Evolutionary conservation across 75 land plant species (phyloP).

Genomic region (Larix kaempferi): DNA sequence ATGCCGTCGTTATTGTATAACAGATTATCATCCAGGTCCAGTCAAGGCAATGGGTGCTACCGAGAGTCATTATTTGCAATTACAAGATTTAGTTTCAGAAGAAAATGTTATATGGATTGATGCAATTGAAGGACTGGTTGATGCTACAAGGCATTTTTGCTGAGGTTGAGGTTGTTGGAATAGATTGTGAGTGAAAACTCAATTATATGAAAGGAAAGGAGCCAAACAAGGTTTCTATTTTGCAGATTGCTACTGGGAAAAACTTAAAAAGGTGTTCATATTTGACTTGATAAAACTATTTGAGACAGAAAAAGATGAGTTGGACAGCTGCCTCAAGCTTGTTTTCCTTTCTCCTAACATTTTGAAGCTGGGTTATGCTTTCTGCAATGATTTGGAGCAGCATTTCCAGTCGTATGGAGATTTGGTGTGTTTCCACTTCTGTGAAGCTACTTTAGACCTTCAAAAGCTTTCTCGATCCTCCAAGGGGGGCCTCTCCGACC

Average conservation of each 20-base stretch:
- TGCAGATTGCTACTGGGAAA: conserved; percentile 71
- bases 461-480: conserved; percentile 52
- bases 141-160: conserved; percentile 2
- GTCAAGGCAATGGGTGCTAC: background rate
- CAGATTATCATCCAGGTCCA: no score
- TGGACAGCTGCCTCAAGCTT: conserved; percentile 50
- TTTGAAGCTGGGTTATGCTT: conserved; percentile 52
- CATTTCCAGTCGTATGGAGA: conserved; percentile 54
- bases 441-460: conserved; percentile 63
- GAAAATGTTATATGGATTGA: conserved; percentile 11
- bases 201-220: background rate
- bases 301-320: conserved; percentile 22
- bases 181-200: conserved; percentile 10
- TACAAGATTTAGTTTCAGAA: background rate
- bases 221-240: conserved; percentile 46
- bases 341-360: conserved; percentile 51
- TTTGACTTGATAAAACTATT: conserved; percentile 63
- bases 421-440: conserved; percentile 56
- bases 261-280: conserved; percentile 51
- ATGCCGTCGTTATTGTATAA: background rate
- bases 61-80: background rate
- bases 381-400: conserved; percentile 31
- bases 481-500: conserved; percentile 69
- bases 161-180: background rate
- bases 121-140: background rate